Evolutionary conservation across 2,329 filamentous ascomycete genomes (phyloP).

Genomic region (Lachnellula suecica): DNA sequence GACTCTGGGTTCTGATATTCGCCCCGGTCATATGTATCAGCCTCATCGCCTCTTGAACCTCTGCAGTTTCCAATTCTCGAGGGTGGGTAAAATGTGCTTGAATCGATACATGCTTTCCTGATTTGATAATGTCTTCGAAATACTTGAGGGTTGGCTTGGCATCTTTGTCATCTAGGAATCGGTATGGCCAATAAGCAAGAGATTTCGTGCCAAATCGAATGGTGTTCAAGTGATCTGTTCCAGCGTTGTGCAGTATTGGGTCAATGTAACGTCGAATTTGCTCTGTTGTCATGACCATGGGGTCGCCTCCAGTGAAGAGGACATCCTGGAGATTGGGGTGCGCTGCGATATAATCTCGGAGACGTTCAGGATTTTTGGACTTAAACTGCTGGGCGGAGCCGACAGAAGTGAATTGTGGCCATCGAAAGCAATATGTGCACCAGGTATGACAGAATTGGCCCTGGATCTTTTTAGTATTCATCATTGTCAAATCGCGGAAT

Average conservation of each 20-base stretch:
- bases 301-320: slow-evolving; percentile 11
- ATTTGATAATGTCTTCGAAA: slow-evolving; percentile 1
- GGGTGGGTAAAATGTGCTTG: slow-evolving; percentile 12
- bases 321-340: slow-evolving; percentile 4
- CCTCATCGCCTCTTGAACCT: slow-evolving; percentile 6
- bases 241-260: slow-evolving; percentile 2
- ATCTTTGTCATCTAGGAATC: slow-evolving; percentile 1
- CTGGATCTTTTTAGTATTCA: not conserved
- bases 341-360: not conserved
- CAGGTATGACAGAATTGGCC: slow-evolving; percentile 9
- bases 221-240: slow-evolving; percentile 3
- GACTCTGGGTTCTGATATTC: slow-evolving; percentile 4
- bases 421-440: slow-evolving; percentile 12
- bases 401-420: slow-evolving; percentile 7
- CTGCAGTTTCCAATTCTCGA: slow-evolving; percentile 2
- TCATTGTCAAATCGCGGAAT: too few species aligned
- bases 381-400: slow-evolving; percentile 2
- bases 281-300: slow-evolving; percentile 7
- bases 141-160: not conserved
- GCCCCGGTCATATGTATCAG: slow-evolving; percentile 5
- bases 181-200: slow-evolving; percentile 11
- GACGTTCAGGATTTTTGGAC: not conserved
- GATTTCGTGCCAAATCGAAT: slow-evolving; percentile 12
- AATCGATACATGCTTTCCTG: slow-evolving; percentile 1
- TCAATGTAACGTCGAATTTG: not conserved